phyloP scores from a whole-genome alignment of 1,139 yeast genomes.

The Geotrichum citri-aurantii region DNA sequence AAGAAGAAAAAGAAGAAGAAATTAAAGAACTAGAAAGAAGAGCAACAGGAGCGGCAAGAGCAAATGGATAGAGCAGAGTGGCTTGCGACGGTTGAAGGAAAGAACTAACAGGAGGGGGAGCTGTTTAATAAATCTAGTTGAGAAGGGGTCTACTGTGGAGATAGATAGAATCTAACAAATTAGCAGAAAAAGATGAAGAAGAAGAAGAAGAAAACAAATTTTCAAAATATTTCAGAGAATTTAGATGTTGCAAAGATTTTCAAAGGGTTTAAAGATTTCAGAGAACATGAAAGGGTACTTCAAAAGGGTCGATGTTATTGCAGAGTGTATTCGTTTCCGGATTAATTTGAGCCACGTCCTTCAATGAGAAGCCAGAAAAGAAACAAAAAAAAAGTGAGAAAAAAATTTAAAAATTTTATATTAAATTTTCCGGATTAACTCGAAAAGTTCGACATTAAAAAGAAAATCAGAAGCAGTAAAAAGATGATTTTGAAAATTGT shows the following conservation, averaged over 20 bases:
- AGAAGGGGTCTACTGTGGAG: not conserved
- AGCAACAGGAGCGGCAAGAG: not conserved
- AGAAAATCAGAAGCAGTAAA: not conserved
- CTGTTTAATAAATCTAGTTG: not conserved
- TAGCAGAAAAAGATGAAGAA: not conserved
- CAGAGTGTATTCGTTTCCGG: not conserved
- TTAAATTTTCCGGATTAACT: not conserved
- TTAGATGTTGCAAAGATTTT: not conserved
- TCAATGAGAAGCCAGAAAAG: not conserved
- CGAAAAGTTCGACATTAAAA: not conserved
- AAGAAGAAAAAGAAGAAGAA: not conserved
- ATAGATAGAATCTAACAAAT: not conserved
- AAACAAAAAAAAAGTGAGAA: not conserved
- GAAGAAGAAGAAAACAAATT: not conserved
- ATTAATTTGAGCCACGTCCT: not conserved
- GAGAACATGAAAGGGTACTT: not conserved
- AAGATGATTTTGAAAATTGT: too few relatives aligned
- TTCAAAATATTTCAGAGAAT: not conserved
- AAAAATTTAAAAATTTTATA: not conserved
- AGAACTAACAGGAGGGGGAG: not conserved
- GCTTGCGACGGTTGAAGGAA: not conserved
- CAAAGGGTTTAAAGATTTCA: too few relatives aligned
- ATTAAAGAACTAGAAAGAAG: too few relatives aligned
- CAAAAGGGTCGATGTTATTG: not conserved
- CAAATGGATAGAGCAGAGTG: not conserved